These are phyloP conservation scores for Rhizopogon vesiculosus DNA, from an alignment of 768 basidiomycete species.

Conservation along the genomic window DNA sequence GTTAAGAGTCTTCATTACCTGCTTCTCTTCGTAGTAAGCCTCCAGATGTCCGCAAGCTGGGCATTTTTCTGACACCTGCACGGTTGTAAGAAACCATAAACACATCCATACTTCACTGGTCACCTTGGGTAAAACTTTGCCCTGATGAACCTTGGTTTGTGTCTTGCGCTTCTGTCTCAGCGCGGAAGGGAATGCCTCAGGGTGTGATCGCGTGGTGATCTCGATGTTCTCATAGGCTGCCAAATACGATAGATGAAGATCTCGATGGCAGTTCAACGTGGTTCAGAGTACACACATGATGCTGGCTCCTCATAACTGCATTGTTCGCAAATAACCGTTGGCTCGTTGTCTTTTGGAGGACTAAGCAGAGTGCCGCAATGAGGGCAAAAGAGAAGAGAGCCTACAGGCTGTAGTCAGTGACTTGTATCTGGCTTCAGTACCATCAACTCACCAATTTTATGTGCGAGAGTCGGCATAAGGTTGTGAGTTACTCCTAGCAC, in stretches of 20 bases:
- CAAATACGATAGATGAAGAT: neutral
- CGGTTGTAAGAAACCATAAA: neutral
- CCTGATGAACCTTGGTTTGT: constrained; percentile 74
- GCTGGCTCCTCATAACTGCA: constrained; percentile 86
- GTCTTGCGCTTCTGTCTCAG: constrained; percentile 87
- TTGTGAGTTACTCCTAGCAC: neutral
- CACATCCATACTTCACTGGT: constrained; percentile 30
- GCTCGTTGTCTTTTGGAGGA: constrained; percentile 71
- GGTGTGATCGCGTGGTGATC: constrained; percentile 86
- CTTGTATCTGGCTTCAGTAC: neutral
- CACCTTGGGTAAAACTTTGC: constrained; percentile 64
- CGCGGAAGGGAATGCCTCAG: constrained; percentile 91
- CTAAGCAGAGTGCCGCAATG: constrained; percentile 87
- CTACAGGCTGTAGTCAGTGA: constrained; percentile 30
- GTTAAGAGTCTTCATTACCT: constrained; percentile 41
- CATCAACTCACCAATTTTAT: constrained; percentile 42
- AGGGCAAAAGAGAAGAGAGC: constrained; percentile 93
- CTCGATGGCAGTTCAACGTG: neutral
- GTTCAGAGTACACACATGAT: constrained; percentile 56
- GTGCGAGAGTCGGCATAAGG: constrained; percentile 28
- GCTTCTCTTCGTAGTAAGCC: constrained; percentile 85
- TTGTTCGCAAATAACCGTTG: constrained; percentile 79
- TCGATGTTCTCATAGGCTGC: constrained; percentile 89
- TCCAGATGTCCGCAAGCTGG: constrained; percentile 81
- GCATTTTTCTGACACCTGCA: constrained; percentile 85